These are phyloP conservation scores for Quercus dentata DNA, from an alignment of 306 rosid genomes.

Conservation along the genomic window DNA sequence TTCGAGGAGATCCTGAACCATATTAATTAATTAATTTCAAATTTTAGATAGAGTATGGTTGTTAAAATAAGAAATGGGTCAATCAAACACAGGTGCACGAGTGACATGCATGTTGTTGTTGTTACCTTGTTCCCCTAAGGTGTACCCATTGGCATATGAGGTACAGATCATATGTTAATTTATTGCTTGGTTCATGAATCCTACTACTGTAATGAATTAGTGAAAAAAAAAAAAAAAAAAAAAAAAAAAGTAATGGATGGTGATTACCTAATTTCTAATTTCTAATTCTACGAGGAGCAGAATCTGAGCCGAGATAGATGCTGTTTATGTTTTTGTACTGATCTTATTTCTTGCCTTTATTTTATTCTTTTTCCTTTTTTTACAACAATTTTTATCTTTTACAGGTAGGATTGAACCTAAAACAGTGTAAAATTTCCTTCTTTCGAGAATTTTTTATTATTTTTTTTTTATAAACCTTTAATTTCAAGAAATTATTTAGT, in stretches of 20 bases:
- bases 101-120: conserved; percentile 18
- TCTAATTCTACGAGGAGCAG: neutral
- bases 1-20: conserved; percentile 1
- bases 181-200: neutral
- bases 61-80: neutral
- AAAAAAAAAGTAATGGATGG: neutral
- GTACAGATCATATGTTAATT: neutral
- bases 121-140: conserved; percentile 18
- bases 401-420: neutral
- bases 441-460: no score
- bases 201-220: neutral
- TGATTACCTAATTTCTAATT: neutral
- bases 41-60: neutral
- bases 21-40: neutral
- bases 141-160: neutral
- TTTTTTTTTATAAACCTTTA: no score
- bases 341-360: no score
- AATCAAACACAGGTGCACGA: conserved; percentile 9
- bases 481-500: no score
- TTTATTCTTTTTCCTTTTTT: neutral
- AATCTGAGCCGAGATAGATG: neutral
- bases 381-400: neutral
- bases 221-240: neutral
- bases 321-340: neutral
- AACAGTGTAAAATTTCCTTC: neutral